Base-by-base conservation (phyloP, 2,329 filamentous ascomycete species). In the Keithomyces neogunnii region DNA sequence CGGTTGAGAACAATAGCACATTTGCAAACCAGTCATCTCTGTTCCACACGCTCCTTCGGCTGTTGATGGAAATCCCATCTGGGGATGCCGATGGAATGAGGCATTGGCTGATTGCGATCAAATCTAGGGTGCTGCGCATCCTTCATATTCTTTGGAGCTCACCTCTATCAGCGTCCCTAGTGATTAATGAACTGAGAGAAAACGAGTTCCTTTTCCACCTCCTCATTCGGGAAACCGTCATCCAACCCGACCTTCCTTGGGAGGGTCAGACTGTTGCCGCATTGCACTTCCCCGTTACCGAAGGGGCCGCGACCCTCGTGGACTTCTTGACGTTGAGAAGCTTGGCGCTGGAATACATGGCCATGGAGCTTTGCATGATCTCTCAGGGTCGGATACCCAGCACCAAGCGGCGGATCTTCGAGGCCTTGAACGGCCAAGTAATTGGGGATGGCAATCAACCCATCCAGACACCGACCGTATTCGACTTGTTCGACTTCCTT, bases 401-500 rank as follows among this genome's bases (percentile, higher is more conserved):
- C 32, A 72, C 87, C 49, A 88, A 88, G 64, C 73, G 83, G 51
- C 77, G 83, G 5, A 80, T 88, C 4, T 81, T 84, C 45, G 81
- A 84, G 53, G 81, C 89, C 0, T 73, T 97, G n/a, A 81, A 91
- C 43, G 93, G 93, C 4, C 83, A 86, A 42, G 82, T 89, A 6
- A 75, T 80, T 9, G 73, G 83, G 19, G 79, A 85, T 11, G 81
- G 81, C 53, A 84, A 85, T 46, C 80, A 88, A 50, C 73, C 82
- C 4, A 73, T 86, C 38, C 71, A 75, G 31, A 86, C 89, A 52
- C 78, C 85, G 1, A 90, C 87, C 3, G 79, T 97, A 5, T 96
- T 97, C 62, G 90, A 96, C 57, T 77, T 97, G 28, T 93, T 95
- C 60, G 93, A 99, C 68, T 97, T 97, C 61, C 79, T 93, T 53